Evolutionary conservation across 2,329 filamentous ascomycete genomes (phyloP), one percentile per base, ranked within the genome.

Genomic region (Venturia oleaginea): DNA sequence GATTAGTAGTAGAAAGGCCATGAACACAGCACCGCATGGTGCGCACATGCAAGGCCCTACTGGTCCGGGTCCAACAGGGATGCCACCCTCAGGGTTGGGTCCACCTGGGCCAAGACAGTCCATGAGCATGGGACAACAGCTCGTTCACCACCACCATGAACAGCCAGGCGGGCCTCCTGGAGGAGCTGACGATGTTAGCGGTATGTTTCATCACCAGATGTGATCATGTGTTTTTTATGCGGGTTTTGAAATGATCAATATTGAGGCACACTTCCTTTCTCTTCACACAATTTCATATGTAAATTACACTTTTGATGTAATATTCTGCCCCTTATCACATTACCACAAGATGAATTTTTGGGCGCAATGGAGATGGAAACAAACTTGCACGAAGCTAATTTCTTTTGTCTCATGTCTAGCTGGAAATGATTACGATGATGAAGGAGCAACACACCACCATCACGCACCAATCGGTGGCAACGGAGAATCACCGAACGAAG

Each of bases 121-220:
- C 69, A 82, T 90, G 76, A 83, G 80, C 75, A 86, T 92, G 85
- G 85, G 86, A 70, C 77, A 81, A 65, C 83, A 84, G 74, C 78
- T 86, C 72, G 40, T 65, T 32, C 81, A 83, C 70, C 90, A 94
- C 77, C 92, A 92, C 76, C 86, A 91, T 73, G 82, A 83, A 68
- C 86, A 89, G 72, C 81, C 83, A 66, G 88, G 90, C 74, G 87
- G 85, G 74, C 81, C 82, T 71, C 84, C 85, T 74, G 83, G 84
- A 77, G 86, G 84, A 78, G 83, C 83, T 76, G 89, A 92, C 73
- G 91, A 86, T 76, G 83, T 94, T 85, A 92, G 92, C 87, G 92
- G 92, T 96, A 96, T 95, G 92, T 96, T 92, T 83, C 88, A 91
- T 83, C 88, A 91, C 84, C 90, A 92, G 83, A 91, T 94, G 87